Evolutionary conservation across 202 grass and related monocot species (phyloP).

Genomic region (Saccharum hybrid): DNA sequence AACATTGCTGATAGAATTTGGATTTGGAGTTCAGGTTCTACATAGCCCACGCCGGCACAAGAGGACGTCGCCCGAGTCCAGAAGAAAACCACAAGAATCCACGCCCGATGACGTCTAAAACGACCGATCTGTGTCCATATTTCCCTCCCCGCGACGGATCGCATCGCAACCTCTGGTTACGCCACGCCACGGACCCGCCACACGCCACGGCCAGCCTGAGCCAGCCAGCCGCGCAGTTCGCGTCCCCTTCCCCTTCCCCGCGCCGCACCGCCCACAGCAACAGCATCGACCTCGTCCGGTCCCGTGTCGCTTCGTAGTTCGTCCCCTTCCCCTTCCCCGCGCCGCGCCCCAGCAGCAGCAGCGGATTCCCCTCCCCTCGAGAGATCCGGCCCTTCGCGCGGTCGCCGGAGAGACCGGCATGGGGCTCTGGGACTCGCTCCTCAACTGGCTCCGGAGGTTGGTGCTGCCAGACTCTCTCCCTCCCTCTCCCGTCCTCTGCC

Average conservation of each 20-base stretch:
- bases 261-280: not conserved
- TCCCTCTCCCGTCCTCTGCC: not conserved
- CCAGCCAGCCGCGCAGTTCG: not conserved
- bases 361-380: constrained; percentile 32
- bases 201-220: constrained; percentile 2
- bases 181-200: not conserved
- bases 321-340: not conserved
- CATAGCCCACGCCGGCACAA: too few relatives aligned
- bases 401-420: constrained; percentile 44
- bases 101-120: not conserved
- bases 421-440: constrained; percentile 88
- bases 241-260: too few relatives aligned
- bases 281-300: not conserved
- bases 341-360: too few relatives aligned
- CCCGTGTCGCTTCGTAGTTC: constrained; percentile 17
- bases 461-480: not conserved
- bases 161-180: not conserved
- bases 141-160: not conserved
- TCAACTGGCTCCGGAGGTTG: constrained; percentile 98
- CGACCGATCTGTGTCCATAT: not conserved
- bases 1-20: too few relatives aligned
- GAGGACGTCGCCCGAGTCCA: too few relatives aligned
- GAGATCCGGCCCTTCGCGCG: constrained; percentile 42
- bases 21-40: too few relatives aligned
- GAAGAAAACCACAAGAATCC: too few relatives aligned